Evolutionary conservation across 2,329 filamentous ascomycete species (phyloP), one percentile per base, ranked within the genome.

Genomic region (Diaporthe vexans): DNA sequence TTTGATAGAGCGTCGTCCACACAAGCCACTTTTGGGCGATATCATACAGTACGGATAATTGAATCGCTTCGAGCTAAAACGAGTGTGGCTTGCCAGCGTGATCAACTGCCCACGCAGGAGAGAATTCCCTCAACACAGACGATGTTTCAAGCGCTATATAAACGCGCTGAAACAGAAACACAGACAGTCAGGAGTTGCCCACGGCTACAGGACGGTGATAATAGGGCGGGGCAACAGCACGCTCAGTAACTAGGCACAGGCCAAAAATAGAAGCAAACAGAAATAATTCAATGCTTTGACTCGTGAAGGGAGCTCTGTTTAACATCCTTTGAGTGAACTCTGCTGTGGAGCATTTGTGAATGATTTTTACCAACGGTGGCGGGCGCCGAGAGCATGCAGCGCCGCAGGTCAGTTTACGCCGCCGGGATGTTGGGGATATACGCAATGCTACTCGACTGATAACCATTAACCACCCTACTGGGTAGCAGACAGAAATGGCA

Each of bases 61-160:
- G 17, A 43, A 17, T 6, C 7, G 7, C 24, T 54, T 9, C 1
- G 29, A 26, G 21, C 29, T 54, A 54, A 40, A 40, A 37, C 13
- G 9, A 54, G 19, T 37, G 33, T 40, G 46, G 46, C 33, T 52
- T 19, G 43, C 33, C 29, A 65, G 10, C 43, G 59, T 52, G 43
- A 37, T 52, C 29, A 24, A 5, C 1, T 19, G 10, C 2, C 29
- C 21, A 7, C 13, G 29, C 52, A 29, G 29, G 35, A 15, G 4
- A 24, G 61, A 37, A 52, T 11, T 26, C 19, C 48, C n/a, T 26
- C 33, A 67, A 52, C 63, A 40, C 46, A 37, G 43, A 26, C 63
- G 35, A 68, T 54, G 63, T 68, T 68, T 68, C 63, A 68, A 68
- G 63, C n/a, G 46, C 48, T 33, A 51, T 21, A 54, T 68, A 54